Percentiles rank a stretch among this genome's conserved stretches.
phyloP scores from a whole-genome alignment of 163 green algal genomes.

The Volvox carteri region DNA sequence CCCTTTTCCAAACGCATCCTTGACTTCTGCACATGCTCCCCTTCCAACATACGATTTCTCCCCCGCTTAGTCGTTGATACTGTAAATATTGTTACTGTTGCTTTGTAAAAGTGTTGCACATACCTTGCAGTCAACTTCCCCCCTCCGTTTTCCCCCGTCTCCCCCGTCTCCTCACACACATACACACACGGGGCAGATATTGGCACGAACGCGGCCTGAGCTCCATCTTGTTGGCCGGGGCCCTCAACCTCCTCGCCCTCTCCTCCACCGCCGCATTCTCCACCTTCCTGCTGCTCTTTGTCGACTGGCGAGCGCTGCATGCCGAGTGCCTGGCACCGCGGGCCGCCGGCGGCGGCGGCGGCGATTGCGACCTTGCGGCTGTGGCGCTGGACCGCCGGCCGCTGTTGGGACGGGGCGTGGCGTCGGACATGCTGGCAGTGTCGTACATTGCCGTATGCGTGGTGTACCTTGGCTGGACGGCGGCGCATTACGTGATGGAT shows the following conservation, averaged over 20 bases:
- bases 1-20: no score
- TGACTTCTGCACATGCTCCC: no score
- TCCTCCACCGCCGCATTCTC: constrained; percentile 90
- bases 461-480: constrained; percentile 87
- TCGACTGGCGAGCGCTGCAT: constrained; percentile 86
- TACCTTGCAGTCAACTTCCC: no score
- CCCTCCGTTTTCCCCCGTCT: no score
- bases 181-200: no score
- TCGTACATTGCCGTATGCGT: constrained; percentile 89
- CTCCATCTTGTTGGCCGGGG: constrained; percentile 75
- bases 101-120: no score
- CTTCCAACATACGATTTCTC: no score
- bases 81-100: no score
- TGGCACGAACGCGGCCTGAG: constrained; percentile 90
- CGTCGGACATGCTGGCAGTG: constrained; percentile 69
- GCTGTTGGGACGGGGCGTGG: constrained; percentile 50
- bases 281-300: constrained; percentile 87
- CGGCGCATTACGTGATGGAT: constrained; percentile 71
- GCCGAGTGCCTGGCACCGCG: constrained; percentile 64
- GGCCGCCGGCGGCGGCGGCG: constrained; percentile 56
- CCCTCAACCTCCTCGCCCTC: constrained; percentile 93
- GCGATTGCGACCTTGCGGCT: constrained; percentile 66
- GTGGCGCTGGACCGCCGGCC: constrained; percentile 64
- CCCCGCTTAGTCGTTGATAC: no score
- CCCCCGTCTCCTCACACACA: no score